phyloP scores from a whole-genome alignment of 345 rosid genomes.

The Anastatica hierochuntica region DNA sequence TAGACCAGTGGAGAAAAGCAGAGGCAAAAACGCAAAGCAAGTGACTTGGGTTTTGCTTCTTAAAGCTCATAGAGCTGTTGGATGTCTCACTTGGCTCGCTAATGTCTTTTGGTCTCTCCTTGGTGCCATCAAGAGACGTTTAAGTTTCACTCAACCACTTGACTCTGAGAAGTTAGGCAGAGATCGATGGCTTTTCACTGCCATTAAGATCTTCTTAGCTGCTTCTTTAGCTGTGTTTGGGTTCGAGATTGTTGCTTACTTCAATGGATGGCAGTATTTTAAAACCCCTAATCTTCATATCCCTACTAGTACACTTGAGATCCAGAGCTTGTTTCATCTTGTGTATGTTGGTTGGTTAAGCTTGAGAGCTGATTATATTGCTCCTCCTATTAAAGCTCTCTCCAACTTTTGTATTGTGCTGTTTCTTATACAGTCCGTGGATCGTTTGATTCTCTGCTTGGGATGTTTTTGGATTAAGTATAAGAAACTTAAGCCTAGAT shows the following conservation, averaged over 20 bases:
- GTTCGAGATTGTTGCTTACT: slow-evolving; percentile 69
- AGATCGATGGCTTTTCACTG: slow-evolving; percentile 47
- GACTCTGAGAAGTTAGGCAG: slow-evolving; percentile 53
- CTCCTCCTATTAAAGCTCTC: slow-evolving; percentile 50
- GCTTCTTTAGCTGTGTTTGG: slow-evolving; percentile 41
- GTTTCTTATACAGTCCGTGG: slow-evolving; percentile 74
- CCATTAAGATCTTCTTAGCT: slow-evolving; percentile 46
- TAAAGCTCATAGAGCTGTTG: slow-evolving; percentile 81
- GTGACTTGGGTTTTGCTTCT: slow-evolving; percentile 91
- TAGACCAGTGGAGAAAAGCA: slow-evolving; percentile 63
- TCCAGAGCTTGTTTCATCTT: slow-evolving; percentile 59
- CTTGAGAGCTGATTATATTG: slow-evolving; percentile 57
- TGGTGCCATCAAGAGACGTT: slow-evolving; percentile 60
- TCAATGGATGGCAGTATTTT: slow-evolving; percentile 90
- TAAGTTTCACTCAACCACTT: slow-evolving; percentile 45
- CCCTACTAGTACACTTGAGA: slow-evolving; percentile 41
- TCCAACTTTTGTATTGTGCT: slow-evolving; percentile 65
- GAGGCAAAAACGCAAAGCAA: slow-evolving; percentile 85
- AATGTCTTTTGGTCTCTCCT: slow-evolving; percentile 70
- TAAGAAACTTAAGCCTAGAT: slow-evolving; percentile 71
- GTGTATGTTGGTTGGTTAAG: slow-evolving; percentile 54
- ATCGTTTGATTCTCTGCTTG: slow-evolving; percentile 58
- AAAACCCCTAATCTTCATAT: slow-evolving; percentile 49
- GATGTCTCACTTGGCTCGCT: slow-evolving; percentile 72
- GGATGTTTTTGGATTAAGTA: slow-evolving; percentile 75